Evolutionary conservation across 108 stramenopile genomes (phyloP).

Genomic region (Cyclotella cryptica): DNA sequence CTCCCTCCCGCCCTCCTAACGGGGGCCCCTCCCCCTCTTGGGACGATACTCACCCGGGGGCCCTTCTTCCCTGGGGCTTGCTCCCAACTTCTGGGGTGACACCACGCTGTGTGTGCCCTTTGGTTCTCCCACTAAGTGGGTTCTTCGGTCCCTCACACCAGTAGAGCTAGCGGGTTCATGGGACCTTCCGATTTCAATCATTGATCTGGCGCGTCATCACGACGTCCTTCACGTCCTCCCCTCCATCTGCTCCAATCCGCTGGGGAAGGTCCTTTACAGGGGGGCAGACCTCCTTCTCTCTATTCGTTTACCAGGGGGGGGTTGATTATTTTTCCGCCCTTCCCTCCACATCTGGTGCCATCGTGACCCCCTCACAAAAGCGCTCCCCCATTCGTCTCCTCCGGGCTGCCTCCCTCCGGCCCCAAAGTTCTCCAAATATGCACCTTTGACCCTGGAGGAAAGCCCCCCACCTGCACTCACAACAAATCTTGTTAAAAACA

Average conservation of each 20-base stretch:
- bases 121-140: background rate
- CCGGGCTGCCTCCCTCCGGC: background rate
- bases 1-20: background rate
- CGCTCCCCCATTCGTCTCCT: no score
- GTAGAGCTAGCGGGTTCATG: background rate
- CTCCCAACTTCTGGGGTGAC: background rate
- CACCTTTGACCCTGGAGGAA: background rate
- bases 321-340: no score
- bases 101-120: background rate
- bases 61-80: background rate
- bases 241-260: background rate
- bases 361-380: background rate
- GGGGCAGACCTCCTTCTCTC: background rate
- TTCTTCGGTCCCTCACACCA: background rate
- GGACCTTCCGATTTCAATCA: background rate
- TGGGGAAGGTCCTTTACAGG: background rate
- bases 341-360: no score
- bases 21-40: background rate
- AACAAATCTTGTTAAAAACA: background rate
- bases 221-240: background rate
- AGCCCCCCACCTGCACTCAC: background rate
- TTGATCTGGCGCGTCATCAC: background rate
- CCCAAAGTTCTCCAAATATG: background rate
- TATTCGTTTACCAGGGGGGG: background rate
- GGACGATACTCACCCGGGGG: background rate